phyloP scores from a whole-genome alignment of 169 alveolate species.

The Eimeria brunetti region DNA sequence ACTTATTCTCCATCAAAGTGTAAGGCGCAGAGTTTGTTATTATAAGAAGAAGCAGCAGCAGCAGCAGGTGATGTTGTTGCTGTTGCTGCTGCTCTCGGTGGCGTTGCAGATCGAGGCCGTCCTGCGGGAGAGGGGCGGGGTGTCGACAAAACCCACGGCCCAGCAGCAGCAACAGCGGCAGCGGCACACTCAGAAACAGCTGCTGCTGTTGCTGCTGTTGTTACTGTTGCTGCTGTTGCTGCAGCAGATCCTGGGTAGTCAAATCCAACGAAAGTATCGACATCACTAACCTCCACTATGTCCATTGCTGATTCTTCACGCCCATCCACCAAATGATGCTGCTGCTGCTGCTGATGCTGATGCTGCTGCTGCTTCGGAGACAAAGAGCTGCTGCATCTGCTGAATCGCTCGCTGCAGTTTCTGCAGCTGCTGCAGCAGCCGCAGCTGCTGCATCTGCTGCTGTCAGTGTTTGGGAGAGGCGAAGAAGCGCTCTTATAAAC shows the following conservation, averaged over 20 bases:
- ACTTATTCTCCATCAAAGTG: slow-evolving; percentile 58
- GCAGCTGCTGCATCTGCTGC: slow-evolving; percentile 28
- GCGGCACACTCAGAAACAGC: background rate
- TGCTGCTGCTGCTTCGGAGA: background rate
- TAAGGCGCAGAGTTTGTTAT: background rate
- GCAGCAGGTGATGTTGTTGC: slow-evolving; percentile 27
- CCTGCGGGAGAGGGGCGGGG: background rate
- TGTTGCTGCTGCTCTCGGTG: background rate
- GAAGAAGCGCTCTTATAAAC: no score
- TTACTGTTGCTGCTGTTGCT: background rate
- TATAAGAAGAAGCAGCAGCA: background rate
- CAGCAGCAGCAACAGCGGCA: background rate
- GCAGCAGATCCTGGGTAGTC: background rate
- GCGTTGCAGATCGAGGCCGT: background rate
- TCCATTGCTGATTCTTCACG: slow-evolving; percentile 15
- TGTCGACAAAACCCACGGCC: background rate
- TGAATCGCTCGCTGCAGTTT: background rate
- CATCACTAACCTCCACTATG: background rate
- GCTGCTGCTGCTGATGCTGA: background rate
- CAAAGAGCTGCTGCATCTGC: background rate
- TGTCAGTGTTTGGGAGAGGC: background rate
- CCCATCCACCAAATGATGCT: background rate
- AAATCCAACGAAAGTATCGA: background rate
- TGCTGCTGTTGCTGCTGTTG: slow-evolving; percentile 5
- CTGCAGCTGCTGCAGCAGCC: background rate